Conservation (phyloP, 2,329 filamentous ascomycete genomes). For the Cryphonectria carpinicola region DNA sequence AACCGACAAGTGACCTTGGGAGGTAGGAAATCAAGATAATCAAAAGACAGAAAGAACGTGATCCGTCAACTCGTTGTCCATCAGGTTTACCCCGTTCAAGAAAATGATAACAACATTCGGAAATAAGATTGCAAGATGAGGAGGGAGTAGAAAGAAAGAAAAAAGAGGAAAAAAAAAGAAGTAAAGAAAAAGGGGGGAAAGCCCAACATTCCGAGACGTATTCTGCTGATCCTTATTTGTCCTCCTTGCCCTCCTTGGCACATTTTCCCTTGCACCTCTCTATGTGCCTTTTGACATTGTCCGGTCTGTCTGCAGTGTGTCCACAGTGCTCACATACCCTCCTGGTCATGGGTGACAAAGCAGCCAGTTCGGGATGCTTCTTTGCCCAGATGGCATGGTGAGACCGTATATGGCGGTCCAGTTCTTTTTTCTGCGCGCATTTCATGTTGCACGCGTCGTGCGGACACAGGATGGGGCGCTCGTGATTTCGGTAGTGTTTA, state of each 20-base stretch:
- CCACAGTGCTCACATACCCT: slow-evolving; percentile 6
- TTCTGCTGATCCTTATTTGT: neutral
- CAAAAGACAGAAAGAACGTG: neutral
- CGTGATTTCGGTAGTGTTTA: slow-evolving; percentile 8
- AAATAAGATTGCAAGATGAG: neutral
- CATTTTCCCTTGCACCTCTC: neutral
- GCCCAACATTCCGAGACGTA: neutral
- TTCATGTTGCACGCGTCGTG: neutral
- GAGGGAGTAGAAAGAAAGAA: too few relatives aligned
- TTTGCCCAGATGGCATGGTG: neutral
- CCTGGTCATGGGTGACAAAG: neutral
- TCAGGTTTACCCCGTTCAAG: neutral
- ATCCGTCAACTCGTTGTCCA: neutral
- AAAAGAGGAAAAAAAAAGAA: neutral
- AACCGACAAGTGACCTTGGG: neutral
- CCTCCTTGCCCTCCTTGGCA: neutral
- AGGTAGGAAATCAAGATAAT: neutral
- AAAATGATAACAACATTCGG: neutral
- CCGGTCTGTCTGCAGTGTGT: neutral
- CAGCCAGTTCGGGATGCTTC: slow-evolving; percentile 13
- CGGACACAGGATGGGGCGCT: neutral
- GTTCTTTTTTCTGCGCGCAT: slow-evolving; percentile 7
- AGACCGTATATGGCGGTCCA: slow-evolving; percentile 13
- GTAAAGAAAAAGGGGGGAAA: neutral
- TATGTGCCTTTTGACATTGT: slow-evolving; percentile 15